Evolutionary conservation across 495 filamentous ascomycete species (phyloP).

Genomic region (Darksidea phi): DNA sequence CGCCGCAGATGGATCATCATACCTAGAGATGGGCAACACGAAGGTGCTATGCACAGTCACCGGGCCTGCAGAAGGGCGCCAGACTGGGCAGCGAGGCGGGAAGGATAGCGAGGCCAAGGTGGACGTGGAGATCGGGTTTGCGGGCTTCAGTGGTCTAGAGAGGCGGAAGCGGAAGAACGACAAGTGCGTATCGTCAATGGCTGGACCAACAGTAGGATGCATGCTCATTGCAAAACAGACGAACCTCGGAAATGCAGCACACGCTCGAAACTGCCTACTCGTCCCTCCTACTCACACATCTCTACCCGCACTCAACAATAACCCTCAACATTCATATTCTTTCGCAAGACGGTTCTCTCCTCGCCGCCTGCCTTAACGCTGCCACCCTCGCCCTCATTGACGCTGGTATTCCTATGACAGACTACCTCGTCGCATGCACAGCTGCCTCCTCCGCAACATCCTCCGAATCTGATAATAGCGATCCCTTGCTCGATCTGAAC

Average conservation of each 20-base stretch:
- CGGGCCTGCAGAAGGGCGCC: conserved; percentile 70
- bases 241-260: conserved; percentile 74
- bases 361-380: conserved; percentile 88
- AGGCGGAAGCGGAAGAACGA: conserved; percentile 73
- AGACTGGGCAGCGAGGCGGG: conserved; percentile 50
- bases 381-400: conserved; percentile 89
- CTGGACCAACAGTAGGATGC: background rate
- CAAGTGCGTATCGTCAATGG: conserved; percentile 56
- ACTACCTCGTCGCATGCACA: conserved; percentile 86
- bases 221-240: conserved; percentile 49
- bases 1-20: conserved; percentile 83
- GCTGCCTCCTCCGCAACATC: conserved; percentile 55
- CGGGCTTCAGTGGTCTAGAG: conserved; percentile 85
- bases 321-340: conserved; percentile 79
- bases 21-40: conserved; percentile 94
- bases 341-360: conserved; percentile 84
- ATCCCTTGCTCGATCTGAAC: conserved; percentile 88
- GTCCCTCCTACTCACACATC: conserved; percentile 71
- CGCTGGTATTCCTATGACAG: conserved; percentile 90
- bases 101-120: conserved; percentile 58
- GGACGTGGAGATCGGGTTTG: conserved; percentile 78
- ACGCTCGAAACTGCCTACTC: conserved; percentile 73
- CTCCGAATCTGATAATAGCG: conserved; percentile 57
- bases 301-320: conserved; percentile 88
- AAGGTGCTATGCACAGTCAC: conserved; percentile 90